Evolutionary conservation across 768 basidiomycete species (phyloP).

Genomic region (Collybia sp.): DNA sequence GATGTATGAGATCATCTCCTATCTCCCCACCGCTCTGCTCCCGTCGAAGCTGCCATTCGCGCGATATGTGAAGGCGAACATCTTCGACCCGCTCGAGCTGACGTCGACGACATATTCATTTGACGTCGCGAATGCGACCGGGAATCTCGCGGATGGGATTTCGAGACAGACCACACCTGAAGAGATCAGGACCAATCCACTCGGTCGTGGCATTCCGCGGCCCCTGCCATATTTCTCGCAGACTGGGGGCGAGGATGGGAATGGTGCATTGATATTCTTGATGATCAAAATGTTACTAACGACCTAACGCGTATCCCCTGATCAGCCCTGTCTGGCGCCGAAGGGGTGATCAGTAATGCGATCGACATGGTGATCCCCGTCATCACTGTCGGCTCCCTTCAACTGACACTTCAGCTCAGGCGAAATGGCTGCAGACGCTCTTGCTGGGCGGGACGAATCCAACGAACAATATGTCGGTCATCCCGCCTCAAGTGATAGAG

Average conservation of each 20-base stretch:
- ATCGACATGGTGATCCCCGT: constrained; percentile 15
- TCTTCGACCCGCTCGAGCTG: constrained; percentile 21
- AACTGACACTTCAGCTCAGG: constrained; percentile 4
- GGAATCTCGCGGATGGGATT: constrained; percentile 18
- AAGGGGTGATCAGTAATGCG: constrained; percentile 21
- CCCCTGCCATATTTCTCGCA: no score
- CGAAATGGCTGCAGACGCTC: constrained; percentile 19
- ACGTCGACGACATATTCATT: constrained; percentile 24
- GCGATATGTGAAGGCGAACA: no score
- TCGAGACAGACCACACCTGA: constrained; percentile 11
- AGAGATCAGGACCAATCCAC: constrained; percentile 13
- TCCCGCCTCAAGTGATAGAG: no score
- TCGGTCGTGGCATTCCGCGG: constrained; percentile 8
- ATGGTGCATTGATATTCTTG: constrained; percentile 10
- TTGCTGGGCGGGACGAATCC: no score
- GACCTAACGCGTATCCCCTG: constrained; percentile 10
- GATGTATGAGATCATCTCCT: no score
- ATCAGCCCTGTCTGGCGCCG: constrained; percentile 21
- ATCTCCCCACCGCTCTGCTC: constrained; percentile 19
- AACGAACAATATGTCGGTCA: no score
- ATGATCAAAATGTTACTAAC: no score
- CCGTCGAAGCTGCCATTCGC: no score
- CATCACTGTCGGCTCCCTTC: not conserved
- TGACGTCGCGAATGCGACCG: no score
- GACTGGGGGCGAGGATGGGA: constrained; percentile 18